Conservation (phyloP, 2,329 filamentous ascomycete species). For the Hypoxylon sp. region DNA sequence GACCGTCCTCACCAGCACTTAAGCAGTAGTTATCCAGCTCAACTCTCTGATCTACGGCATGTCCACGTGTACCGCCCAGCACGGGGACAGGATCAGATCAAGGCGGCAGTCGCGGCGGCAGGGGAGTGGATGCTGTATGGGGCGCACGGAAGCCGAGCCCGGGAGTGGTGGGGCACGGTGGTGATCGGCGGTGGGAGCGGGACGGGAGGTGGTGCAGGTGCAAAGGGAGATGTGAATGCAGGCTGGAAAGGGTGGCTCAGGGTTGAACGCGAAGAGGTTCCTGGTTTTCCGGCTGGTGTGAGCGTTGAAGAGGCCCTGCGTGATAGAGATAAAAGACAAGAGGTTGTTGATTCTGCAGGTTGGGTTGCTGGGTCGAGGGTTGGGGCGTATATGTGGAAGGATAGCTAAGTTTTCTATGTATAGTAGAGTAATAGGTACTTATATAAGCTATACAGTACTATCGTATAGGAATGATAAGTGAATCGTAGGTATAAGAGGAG, state of each 20-base stretch:
- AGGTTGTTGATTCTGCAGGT: slow-evolving; percentile 59
- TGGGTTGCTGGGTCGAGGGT: slow-evolving; percentile 66
- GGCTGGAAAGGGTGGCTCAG: slow-evolving; percentile 68
- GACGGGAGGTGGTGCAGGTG: slow-evolving; percentile 14
- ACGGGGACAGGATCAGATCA: slow-evolving; percentile 50
- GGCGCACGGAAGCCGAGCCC: slow-evolving; percentile 59
- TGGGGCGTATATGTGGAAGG: slow-evolving; percentile 64
- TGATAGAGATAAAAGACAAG: slow-evolving; percentile 59
- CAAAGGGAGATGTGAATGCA: slow-evolving; percentile 54
- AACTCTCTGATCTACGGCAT: slow-evolving; percentile 61
- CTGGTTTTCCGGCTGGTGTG: slow-evolving; percentile 58
- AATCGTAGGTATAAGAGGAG: neutral
- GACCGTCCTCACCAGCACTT: slow-evolving; percentile 36
- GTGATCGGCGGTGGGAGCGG: slow-evolving; percentile 63
- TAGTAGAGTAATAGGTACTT: neutral
- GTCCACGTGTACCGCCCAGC: slow-evolving; percentile 65
- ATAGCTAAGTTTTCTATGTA: slow-evolving; percentile 7
- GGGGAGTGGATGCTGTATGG: slow-evolving; percentile 68
- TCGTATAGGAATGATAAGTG: too few species aligned
- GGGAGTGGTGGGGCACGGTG: slow-evolving; percentile 72
- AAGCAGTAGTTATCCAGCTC: slow-evolving; percentile 42
- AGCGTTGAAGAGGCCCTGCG: slow-evolving; percentile 63
- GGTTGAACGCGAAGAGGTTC: slow-evolving; percentile 62
- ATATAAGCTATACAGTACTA: too few species aligned
- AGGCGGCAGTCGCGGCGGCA: slow-evolving; percentile 59